Evolutionary conservation across 495 filamentous ascomycete species (phyloP).

Genomic region (Trichoderma reesei): DNA sequence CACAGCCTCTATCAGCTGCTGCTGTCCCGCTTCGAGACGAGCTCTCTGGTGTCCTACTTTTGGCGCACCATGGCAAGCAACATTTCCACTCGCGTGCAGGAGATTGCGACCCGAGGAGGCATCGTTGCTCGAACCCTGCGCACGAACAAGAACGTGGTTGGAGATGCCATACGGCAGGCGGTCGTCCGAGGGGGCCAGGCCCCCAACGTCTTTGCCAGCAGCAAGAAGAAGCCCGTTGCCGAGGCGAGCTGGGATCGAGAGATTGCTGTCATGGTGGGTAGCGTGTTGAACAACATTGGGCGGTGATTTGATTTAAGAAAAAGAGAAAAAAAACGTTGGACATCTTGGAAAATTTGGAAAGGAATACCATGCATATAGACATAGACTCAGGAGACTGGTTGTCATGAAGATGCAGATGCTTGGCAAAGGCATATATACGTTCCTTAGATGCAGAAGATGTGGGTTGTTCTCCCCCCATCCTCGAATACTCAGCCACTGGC

Average conservation of each 20-base stretch:
- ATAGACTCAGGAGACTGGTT: no score
- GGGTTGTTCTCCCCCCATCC: no score
- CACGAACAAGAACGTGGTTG: conserved; percentile 63
- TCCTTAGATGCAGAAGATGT: no score
- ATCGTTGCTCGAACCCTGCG: conserved; percentile 71
- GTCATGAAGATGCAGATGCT: no score
- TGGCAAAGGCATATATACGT: no score
- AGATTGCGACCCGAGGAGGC: conserved; percentile 72
- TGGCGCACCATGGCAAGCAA: conserved; percentile 78
- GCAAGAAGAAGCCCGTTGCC: conserved; percentile 25
- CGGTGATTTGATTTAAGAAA: no score
- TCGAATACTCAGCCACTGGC: no score
- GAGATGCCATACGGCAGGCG: conserved; percentile 69
- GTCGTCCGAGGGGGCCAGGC: conserved; percentile 63
- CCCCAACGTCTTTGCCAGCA: conserved; percentile 35
- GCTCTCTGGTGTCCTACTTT: conserved; percentile 79
- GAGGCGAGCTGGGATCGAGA: conserved; percentile 70
- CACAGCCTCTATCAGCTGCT: conserved; percentile 63
- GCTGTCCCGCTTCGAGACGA: conserved; percentile 71
- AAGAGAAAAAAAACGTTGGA: no score
- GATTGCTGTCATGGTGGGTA: conserved; percentile 88
- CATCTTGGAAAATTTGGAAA: no score
- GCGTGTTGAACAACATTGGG: conserved; percentile 44
- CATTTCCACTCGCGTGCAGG: conserved; percentile 66
- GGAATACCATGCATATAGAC: not conserved